These are phyloP conservation scores for Amanita subjunquillea DNA, from an alignment of 768 basidiomycete genomes.

Conservation along the genomic window DNA sequence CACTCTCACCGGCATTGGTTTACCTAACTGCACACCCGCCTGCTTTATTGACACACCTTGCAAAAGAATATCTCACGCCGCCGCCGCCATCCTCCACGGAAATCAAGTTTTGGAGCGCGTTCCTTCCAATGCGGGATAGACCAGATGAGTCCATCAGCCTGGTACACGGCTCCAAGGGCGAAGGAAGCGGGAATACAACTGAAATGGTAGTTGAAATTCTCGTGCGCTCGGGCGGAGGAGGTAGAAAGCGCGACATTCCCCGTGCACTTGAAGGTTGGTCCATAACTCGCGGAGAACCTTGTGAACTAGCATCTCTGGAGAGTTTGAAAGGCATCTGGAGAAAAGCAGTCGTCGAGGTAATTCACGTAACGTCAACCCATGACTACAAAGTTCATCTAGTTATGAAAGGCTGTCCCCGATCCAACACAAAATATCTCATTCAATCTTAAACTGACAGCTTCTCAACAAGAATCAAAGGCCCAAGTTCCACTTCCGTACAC, in stretches of 20 bases:
- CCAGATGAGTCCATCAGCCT: constrained; percentile 47
- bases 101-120: constrained; percentile 76
- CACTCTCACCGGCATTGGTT: constrained; percentile 54
- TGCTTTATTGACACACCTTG: constrained; percentile 54
- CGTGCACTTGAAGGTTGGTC: constrained; percentile 60
- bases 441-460: constrained; percentile 75
- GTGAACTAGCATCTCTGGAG: constrained; percentile 40
- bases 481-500: constrained; percentile 85
- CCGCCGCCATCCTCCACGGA: constrained; percentile 54
- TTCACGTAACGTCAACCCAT: constrained; percentile 16
- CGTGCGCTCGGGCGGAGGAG: constrained; percentile 29
- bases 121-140: constrained; percentile 60
- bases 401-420: constrained; percentile 32
- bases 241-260: constrained; percentile 45
- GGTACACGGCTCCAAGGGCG: constrained; percentile 45
- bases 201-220: constrained; percentile 60
- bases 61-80: constrained; percentile 57
- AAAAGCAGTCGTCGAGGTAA: constrained; percentile 20
- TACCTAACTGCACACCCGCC: constrained; percentile 66
- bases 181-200: constrained; percentile 30
- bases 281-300: constrained; percentile 20
- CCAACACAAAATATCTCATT: constrained; percentile 70
- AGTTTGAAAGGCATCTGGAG: constrained; percentile 39
- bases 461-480: constrained; percentile 72
- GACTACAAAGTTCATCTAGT: constrained; percentile 2